Percentiles rank a stretch among this genome's conserved stretches.
These are phyloP conservation scores for Cytidiella melzeri DNA, from an alignment of 768 basidiomycete genomes.

Conservation along the genomic window DNA sequence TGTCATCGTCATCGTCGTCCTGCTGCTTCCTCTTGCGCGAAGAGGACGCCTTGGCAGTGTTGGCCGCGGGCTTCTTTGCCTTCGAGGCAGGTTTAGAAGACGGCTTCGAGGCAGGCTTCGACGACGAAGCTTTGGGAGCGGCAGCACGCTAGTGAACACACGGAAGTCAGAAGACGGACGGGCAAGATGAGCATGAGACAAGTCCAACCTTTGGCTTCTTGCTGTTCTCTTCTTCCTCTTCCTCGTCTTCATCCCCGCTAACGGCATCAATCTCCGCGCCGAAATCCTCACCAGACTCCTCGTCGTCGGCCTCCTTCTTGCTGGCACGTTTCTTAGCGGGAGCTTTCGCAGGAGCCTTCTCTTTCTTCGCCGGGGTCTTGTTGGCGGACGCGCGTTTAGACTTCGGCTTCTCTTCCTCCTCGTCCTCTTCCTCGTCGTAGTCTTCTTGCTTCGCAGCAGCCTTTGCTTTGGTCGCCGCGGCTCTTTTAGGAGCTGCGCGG, in stretches of 20 bases:
- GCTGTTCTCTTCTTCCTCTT: slow-evolving; percentile 34
- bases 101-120: slow-evolving; percentile 12
- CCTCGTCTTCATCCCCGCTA: slow-evolving; percentile 39
- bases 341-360: slow-evolving; percentile 45
- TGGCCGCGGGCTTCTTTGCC: slow-evolving; percentile 7
- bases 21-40: slow-evolving; percentile 21
- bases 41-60: slow-evolving; percentile 16
- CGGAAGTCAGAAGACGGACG: neutral
- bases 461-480: slow-evolving; percentile 38
- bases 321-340: slow-evolving; percentile 27
- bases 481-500: slow-evolving; percentile 30
- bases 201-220: slow-evolving; percentile 69
- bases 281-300: slow-evolving; percentile 43
- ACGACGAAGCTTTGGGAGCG: slow-evolving; percentile 11
- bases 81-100: neutral
- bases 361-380: slow-evolving; percentile 31
- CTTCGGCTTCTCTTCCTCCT: slow-evolving; percentile 44
- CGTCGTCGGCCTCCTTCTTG: slow-evolving; percentile 35
- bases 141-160: slow-evolving; percentile 16
- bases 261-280: slow-evolving; percentile 37
- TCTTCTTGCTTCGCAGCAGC: slow-evolving; percentile 40
- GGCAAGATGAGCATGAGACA: neutral
- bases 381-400: slow-evolving; percentile 41
- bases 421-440: slow-evolving; percentile 32
- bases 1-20: slow-evolving; percentile 18